Evolutionary conservation across 169 alveolate species (phyloP).

Genomic region (Plasmodium fragile): DNA sequence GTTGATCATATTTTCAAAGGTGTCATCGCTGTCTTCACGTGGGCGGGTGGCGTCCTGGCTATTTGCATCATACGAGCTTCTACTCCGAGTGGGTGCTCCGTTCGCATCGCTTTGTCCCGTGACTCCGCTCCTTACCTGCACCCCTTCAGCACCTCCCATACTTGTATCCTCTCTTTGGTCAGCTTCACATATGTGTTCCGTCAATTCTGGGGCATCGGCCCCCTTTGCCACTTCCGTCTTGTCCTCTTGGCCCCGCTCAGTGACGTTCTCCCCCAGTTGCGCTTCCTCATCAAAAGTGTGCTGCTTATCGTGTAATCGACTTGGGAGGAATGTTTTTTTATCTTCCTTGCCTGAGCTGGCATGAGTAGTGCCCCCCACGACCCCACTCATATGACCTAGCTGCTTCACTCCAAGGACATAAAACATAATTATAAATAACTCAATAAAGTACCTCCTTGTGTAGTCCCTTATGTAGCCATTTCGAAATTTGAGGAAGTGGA

Average conservation of each 20-base stretch:
- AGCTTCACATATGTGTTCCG: not conserved
- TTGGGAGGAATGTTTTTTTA: not conserved
- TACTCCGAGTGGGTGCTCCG: not conserved
- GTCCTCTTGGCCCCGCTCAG: not conserved
- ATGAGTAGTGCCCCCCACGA: not conserved
- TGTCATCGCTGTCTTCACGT: not conserved
- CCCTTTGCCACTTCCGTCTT: not conserved
- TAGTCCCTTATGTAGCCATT: slow-evolving; percentile 42
- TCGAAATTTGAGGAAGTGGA: slow-evolving; percentile 56
- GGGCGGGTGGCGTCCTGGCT: not conserved
- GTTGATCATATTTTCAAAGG: not conserved
- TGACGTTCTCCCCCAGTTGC: not conserved
- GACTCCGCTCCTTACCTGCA: not conserved
- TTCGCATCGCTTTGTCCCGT: not conserved
- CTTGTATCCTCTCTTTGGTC: not conserved
- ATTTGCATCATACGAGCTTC: not conserved
- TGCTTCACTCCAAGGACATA: slow-evolving; percentile 67
- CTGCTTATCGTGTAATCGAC: not conserved
- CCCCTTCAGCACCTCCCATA: not conserved
- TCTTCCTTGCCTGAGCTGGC: not conserved
- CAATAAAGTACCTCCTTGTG: slow-evolving; percentile 19
- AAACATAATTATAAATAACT: slow-evolving; percentile 47
- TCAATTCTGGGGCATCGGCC: not conserved
- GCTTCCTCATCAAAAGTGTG: not conserved
- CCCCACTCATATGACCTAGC: slow-evolving; percentile 30